Evolutionary conservation across 2,329 filamentous ascomycete genomes (phyloP).

Genomic region (Capronia epimyces): DNA sequence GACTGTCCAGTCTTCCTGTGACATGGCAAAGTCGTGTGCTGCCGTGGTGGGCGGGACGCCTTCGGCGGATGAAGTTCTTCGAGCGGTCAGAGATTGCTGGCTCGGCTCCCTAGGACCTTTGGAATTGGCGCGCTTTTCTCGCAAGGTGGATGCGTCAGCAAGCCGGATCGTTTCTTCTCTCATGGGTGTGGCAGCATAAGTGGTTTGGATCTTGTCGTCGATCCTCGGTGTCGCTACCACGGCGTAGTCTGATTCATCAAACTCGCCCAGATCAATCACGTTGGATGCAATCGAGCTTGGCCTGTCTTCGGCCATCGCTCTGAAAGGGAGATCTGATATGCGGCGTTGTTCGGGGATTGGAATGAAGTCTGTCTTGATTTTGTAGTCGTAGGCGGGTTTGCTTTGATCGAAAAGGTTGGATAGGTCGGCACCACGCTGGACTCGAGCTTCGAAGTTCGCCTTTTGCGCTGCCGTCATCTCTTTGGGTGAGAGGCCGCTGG

Average conservation of each 20-base stretch:
- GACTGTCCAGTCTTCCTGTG: conserved; percentile 28
- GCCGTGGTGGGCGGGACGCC: conserved; percentile 41
- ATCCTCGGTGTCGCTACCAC: conserved; percentile 41
- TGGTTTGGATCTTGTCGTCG: conserved; percentile 47
- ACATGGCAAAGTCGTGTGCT: conserved; percentile 44
- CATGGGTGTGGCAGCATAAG: conserved; percentile 39
- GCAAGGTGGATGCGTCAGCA: conserved; percentile 51
- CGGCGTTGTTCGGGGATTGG: conserved; percentile 41
- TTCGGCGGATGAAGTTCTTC: conserved; percentile 28
- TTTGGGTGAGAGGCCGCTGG: conserved; percentile 21
- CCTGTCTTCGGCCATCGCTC: conserved; percentile 31
- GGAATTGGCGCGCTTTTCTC: conserved; percentile 50
- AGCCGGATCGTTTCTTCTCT: conserved; percentile 47
- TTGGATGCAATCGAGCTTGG: conserved; percentile 46
- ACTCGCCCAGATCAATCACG: conserved; percentile 50
- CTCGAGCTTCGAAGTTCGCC: conserved; percentile 53
- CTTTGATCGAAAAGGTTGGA: conserved; percentile 54
- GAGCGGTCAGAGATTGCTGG: conserved; percentile 31
- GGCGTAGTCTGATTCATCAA: conserved; percentile 48
- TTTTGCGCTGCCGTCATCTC: conserved; percentile 43
- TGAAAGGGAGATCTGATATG: conserved; percentile 52
- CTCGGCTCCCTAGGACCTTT: conserved; percentile 39
- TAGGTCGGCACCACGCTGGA: conserved; percentile 52
- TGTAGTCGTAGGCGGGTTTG: conserved; percentile 54
- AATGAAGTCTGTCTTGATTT: conserved; percentile 48